Conservation (phyloP, 495 filamentous ascomycete species). For the Daldinia loculata region DNA sequence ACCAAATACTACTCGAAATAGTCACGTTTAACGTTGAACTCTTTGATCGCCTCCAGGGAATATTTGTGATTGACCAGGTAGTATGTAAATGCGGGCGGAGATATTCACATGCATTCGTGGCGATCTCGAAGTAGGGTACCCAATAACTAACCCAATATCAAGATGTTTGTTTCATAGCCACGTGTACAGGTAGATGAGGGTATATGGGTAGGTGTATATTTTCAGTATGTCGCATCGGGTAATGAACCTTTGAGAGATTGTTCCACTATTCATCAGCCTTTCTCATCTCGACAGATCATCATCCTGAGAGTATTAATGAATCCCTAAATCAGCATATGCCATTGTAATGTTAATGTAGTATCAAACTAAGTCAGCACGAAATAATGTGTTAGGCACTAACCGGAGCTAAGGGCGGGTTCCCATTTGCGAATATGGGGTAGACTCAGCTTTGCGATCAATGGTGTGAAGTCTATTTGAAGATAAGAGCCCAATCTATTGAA, state of each 20-base stretch:
- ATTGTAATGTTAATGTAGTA: constrained; percentile 18
- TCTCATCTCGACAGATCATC: constrained; percentile 25
- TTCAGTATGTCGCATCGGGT: constrained; percentile 14
- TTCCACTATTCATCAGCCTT: not conserved
- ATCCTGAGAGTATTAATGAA: constrained; percentile 12
- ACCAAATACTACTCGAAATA: not conserved
- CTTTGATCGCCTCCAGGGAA: constrained; percentile 2
- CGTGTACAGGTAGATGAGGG: constrained; percentile 34
- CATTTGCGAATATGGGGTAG: constrained; percentile 6
- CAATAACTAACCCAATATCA: constrained; percentile 9
- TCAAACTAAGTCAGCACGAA: constrained; percentile 5
- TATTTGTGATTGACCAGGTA: not conserved
- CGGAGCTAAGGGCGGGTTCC: constrained; percentile 10
- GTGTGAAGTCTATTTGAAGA: not conserved
- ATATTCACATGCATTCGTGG: constrained; percentile 32
- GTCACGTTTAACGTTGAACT: not conserved
- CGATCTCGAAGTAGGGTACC: constrained; percentile 7
- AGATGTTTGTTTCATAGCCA: constrained; percentile 37
- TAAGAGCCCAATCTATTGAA: not conserved
- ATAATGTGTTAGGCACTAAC: constrained; percentile 11
- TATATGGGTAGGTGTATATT: not conserved
- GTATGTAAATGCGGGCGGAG: constrained; percentile 10
- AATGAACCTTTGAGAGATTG: constrained; percentile 1
- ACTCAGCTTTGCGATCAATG: not conserved
- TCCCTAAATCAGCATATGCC: constrained; percentile 22